These are phyloP conservation scores for Colletotrichum sp. DNA, from an alignment of 2,329 filamentous ascomycete species.

Conservation along the genomic window DNA sequence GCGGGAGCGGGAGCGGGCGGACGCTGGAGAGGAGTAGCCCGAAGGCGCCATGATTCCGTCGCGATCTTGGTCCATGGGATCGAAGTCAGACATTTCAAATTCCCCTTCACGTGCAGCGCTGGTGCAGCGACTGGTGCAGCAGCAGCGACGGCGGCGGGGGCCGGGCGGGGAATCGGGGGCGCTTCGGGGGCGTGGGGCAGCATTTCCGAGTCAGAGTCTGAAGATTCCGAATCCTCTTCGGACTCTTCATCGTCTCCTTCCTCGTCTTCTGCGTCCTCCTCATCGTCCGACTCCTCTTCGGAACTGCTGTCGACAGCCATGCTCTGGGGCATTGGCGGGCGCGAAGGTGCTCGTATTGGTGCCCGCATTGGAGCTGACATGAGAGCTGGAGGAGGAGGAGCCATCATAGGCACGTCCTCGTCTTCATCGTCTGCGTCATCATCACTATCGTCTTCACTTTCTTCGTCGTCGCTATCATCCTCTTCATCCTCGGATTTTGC, in stretches of 20 bases:
- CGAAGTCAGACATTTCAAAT: conserved; percentile 50
- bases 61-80: conserved; percentile 48
- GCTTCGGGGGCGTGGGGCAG: conserved; percentile 10
- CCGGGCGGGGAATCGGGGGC: conserved; percentile 1
- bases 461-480: conserved; percentile 6
- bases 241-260: conserved; percentile 16
- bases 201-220: conserved; percentile 24
- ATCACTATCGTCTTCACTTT: background rate
- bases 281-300: conserved; percentile 9
- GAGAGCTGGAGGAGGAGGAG: conserved; percentile 1
- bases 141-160: background rate
- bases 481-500: background rate
- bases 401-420: conserved; percentile 9
- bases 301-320: conserved; percentile 5
- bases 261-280: conserved; percentile 12
- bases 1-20: conserved; percentile 45
- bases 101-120: background rate
- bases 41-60: conserved; percentile 48
- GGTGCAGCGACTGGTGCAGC: background rate
- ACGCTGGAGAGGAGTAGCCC: conserved; percentile 50
- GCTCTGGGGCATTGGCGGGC: background rate
- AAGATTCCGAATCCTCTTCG: conserved; percentile 16
- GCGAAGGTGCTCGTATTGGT: background rate
- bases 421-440: conserved; percentile 7
- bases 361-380: conserved; percentile 9